A percentile compares a stretch with the other conserved stretches of the same genome.
Conservation (phyloP, 345 rosid species). For the Mallotus nudiflorus region DNA sequence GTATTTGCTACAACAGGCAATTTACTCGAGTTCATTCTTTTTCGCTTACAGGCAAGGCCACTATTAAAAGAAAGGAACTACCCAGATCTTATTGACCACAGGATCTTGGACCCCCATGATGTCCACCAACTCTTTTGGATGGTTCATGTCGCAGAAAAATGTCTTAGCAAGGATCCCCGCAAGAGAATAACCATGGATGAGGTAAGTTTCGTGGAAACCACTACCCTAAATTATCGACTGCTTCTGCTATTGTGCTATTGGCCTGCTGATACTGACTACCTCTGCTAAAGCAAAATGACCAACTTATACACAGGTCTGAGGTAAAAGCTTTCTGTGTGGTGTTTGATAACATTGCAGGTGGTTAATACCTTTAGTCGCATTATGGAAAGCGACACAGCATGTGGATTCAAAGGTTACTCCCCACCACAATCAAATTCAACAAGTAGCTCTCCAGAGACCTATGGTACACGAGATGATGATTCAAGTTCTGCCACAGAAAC, state of each 20-base stretch:
- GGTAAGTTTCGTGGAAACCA: constrained; percentile 20
- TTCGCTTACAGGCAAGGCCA: constrained; percentile 59
- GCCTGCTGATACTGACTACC: neutral
- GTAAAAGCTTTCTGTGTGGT: neutral
- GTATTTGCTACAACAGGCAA: neutral
- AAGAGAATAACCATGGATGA: constrained; percentile 51
- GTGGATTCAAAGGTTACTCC: constrained; percentile 34
- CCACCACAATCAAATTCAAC: constrained; percentile 42
- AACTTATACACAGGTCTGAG: neutral
- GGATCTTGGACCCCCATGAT: constrained; percentile 54
- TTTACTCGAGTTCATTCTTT: neutral
- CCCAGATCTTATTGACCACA: constrained; percentile 52
- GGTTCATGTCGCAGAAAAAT: constrained; percentile 62
- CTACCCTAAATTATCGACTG: neutral
- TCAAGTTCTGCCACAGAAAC: constrained; percentile 18
- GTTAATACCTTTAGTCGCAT: constrained; percentile 42
- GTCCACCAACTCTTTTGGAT: constrained; percentile 71
- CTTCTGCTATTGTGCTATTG: too few relatives aligned
- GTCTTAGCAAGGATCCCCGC: constrained; percentile 57
- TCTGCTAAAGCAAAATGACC: neutral
- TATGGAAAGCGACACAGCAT: constrained; percentile 27
- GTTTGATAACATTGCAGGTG: constrained; percentile 36
- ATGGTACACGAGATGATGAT: constrained; percentile 31
- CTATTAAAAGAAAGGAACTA: constrained; percentile 58
- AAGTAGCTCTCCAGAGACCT: constrained; percentile 30